These are phyloP conservation scores for Ophiocordyceps unilateralis DNA, from an alignment of 2,329 filamentous ascomycete species.

Conservation along the genomic window DNA sequence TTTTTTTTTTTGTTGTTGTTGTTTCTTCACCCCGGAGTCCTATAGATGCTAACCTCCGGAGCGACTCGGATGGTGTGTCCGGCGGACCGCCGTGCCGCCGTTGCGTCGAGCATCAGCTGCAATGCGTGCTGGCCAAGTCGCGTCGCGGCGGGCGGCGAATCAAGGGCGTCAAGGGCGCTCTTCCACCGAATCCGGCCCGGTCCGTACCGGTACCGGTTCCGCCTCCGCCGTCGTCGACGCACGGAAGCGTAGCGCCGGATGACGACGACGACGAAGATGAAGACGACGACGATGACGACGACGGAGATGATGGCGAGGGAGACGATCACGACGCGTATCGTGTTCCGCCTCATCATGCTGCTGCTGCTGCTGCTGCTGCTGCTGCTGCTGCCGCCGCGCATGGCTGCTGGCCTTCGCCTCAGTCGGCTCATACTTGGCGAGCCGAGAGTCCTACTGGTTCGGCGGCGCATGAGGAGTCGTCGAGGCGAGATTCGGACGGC, in stretches of 20 bases:
- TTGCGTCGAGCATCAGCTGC: conserved; percentile 18
- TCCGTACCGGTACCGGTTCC: not conserved
- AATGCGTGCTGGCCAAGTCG: conserved; percentile 23
- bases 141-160: conserved; percentile 19
- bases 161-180: conserved; percentile 7
- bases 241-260: not conserved
- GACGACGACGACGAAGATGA: too few species aligned
- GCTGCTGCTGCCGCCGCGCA: not conserved
- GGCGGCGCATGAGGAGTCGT: conserved; percentile 2
- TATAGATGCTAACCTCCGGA: too few species aligned
- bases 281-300: conserved; percentile 2
- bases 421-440: conserved; percentile 4
- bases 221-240: not conserved
- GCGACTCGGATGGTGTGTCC: conserved; percentile 16
- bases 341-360: not conserved
- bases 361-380: too few species aligned
- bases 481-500: conserved; percentile 4
- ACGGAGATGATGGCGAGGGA: conserved; percentile 2
- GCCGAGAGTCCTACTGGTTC: conserved; percentile 3
- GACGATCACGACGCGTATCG: not conserved
- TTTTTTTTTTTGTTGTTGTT: too few species aligned
- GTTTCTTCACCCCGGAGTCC: too few species aligned
- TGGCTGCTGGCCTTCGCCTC: conserved; percentile 5
- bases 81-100: conserved; percentile 19
- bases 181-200: not conserved